These are phyloP conservation scores for Trametes sp. DNA, from an alignment of 1,284 basidiomycete genomes.

Conservation along the genomic window DNA sequence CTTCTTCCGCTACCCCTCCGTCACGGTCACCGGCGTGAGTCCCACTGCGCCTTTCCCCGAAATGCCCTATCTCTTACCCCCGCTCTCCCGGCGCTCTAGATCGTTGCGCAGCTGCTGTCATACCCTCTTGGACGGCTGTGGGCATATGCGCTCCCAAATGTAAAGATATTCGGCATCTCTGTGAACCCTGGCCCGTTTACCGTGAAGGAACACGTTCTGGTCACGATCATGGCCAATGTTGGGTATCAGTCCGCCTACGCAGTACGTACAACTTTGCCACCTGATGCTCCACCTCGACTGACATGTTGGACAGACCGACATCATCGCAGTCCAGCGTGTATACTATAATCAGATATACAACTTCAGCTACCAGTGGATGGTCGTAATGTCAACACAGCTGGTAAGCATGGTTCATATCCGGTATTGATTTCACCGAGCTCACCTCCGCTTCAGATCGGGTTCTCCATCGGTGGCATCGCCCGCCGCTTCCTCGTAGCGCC, in stretches of 20 bases:
- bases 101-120: conserved; percentile 67
- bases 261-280: conserved; percentile 27
- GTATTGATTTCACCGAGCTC: conserved; percentile 47
- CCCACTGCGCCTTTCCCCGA: neutral
- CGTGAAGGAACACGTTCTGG: conserved; percentile 59
- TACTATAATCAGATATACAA: conserved; percentile 72
- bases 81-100: conserved; percentile 36
- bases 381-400: conserved; percentile 81
- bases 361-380: conserved; percentile 76
- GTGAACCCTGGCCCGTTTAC: conserved; percentile 71
- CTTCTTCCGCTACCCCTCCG: conserved; percentile 71
- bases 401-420: conserved; percentile 45
- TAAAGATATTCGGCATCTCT: conserved; percentile 63
- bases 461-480: conserved; percentile 75
- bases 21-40: conserved; percentile 45
- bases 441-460: conserved; percentile 88
- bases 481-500: conserved; percentile 67
- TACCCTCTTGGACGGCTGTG: conserved; percentile 67
- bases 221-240: conserved; percentile 73
- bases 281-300: conserved; percentile 11
- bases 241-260: conserved; percentile 50
- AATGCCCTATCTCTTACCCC: neutral
- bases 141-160: conserved; percentile 59
- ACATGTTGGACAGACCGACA: conserved; percentile 63
- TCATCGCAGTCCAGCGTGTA: conserved; percentile 78